Base-by-base conservation (phyloP, 768 basidiomycete species). In the Leccinellum albellum region DNA sequence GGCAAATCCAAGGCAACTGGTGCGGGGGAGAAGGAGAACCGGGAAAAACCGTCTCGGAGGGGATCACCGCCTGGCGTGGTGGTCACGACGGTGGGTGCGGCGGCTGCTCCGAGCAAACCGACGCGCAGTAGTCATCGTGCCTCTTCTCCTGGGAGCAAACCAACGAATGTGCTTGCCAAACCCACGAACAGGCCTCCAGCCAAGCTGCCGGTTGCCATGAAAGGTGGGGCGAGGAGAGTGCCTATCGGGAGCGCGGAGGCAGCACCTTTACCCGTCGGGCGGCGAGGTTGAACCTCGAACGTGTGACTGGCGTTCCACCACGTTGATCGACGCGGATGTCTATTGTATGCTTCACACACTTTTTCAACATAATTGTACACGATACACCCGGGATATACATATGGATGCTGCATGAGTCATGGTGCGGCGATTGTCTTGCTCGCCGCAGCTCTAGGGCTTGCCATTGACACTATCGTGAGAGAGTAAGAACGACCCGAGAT, bases 161-260 rank as follows among this genome's bases (percentile, higher is more conserved):
- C 55, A 8, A 28, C 26, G n/a, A 65, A 64, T 17, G 56, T 33
- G 1, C 50, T 54, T 0, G 47, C 48, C 4, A 70, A 59, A 53
- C 15, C 50, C 3, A 54, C 46, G 28, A 35, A 45, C 7, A 69
- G 45, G 51, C 23, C 64, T 9, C 55, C 66, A 37, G 14, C 63
- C 12, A 81, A 78, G 50, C 37, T 73, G n/a, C 72, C 75, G 23
- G 58, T 61, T 8, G 2, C n/a, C 20, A 62, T 69, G 63, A 75
- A 70, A 57, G 77, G 76, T 28, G 87, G 86, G 6, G 80, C 88
- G 5, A 75, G 87, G 62, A 76, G 87, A 55, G 87, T 90, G 24
- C 84, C 79, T 5, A 73, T 88, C n/a, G 81, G 83, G 59, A 88
- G 86, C 60, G 78, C 78, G 2, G 85, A 87, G 54, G 87, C 86